Evolutionary conservation across 495 filamentous ascomycete species (phyloP).

Genomic region (Tuber magnatum): DNA sequence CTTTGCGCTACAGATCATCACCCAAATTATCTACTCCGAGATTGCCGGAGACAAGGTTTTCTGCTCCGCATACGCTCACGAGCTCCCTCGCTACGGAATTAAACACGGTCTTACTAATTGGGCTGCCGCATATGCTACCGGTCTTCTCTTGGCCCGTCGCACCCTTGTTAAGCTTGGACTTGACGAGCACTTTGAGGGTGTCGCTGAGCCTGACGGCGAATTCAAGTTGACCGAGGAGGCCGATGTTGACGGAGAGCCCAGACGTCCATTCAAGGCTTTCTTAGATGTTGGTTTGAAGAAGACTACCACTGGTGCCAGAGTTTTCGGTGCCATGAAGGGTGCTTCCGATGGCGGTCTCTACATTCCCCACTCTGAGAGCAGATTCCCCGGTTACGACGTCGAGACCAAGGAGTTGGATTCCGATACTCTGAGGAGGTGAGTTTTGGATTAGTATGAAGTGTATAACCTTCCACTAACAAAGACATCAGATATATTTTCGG

Average conservation of each 20-base stretch:
- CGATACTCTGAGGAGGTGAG: conserved; percentile 77
- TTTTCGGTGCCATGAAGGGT: conserved; percentile 99
- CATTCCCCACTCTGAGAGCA: conserved; percentile 96
- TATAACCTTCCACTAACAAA: neutral
- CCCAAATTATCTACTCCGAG: conserved; percentile 94
- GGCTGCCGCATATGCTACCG: conserved; percentile 93
- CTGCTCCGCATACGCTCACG: conserved; percentile 86
- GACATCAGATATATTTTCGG: conserved; percentile 72
- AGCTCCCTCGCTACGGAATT: conserved; percentile 94
- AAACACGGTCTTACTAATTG: conserved; percentile 99
- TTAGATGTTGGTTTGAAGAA: conserved; percentile 94
- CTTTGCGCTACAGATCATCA: conserved; percentile 58
- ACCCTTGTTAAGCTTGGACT: conserved; percentile 92
- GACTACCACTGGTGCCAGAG: conserved; percentile 93
- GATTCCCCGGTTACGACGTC: conserved; percentile 97
- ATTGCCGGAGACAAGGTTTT: conserved; percentile 97
- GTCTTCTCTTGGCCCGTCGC: conserved; percentile 92
- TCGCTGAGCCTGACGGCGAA: conserved; percentile 92
- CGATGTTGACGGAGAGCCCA: conserved; percentile 72
- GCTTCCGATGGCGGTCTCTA: conserved; percentile 96
- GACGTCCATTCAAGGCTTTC: conserved; percentile 97
- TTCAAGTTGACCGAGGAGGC: conserved; percentile 85
- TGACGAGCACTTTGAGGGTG: conserved; percentile 81
- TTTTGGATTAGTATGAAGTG: neutral
- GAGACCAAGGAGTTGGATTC: conserved; percentile 94